Evolutionary conservation across 1,139 yeast species (phyloP), one percentile per base, ranked within the genome.

Genomic region (Geotrichum reessii): DNA sequence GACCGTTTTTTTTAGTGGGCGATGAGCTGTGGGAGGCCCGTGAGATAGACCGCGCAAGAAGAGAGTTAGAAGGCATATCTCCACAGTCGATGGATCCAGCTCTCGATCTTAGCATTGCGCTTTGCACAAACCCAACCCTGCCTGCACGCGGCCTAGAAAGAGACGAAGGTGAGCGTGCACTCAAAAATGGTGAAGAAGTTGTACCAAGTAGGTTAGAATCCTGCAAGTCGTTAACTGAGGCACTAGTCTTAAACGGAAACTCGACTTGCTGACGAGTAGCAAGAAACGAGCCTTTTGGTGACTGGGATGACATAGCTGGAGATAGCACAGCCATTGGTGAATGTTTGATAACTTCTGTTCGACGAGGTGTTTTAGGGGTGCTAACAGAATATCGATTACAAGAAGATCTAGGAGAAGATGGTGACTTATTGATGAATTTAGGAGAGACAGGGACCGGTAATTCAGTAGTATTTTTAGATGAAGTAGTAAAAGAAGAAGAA

Each of bases 91-190:
- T 37, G 19, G 44, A 37, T 14, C 48, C 48, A 22, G 48, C 48
- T 19, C 48, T 46, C 7, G 48, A 46, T 21, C 64, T 65, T 37
- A 67, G 61, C 64, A 69, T 59, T 22, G 73, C 73, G 42, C 71
- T 67, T 37, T 68, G 69, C 12, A 69, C 67, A 59, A 69, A 69
- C 17, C 70, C 67, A 11, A 66, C 71, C 47, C 66, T 42, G 11
- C 55, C 31, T 14, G 52, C 37, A 9, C 49, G 55, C 9, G 55
- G 25, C 42, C 55, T 24, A 11, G 33, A 52, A 17, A 25, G 14
- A 9, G 48, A 21, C 17, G 46, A 42, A n/a, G 55, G 55, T 3
- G 55, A 52, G 11, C 55, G 25, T 12, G 46, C 17, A 46, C 27
- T 7, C 48, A 24, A 19, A 22, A 46, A 22, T 14, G 48, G 25